Base-by-base conservation (phyloP, 805 yeast species). In the Metschnikowia gelsemii region DNA sequence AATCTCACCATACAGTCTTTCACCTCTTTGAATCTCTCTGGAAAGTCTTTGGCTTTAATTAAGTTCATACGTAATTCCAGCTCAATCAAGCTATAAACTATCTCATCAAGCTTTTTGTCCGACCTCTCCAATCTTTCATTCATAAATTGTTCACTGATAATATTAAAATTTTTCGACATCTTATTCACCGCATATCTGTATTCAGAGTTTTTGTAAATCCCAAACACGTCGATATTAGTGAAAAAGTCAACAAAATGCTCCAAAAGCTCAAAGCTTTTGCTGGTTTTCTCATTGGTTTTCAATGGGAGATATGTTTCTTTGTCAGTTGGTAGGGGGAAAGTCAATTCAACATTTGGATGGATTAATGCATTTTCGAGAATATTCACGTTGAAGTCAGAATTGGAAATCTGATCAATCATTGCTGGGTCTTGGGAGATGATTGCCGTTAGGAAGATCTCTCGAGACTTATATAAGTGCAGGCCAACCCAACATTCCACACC, bases 281-380 rank as follows among this genome's bases (percentile, higher is more conserved):
- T 40, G 4, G 58, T 50, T 21, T 60, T 56, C 25, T 58, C 60
- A 49, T 67, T 67, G 11, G 57, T 63, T 6, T 57, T 58, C 9
- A 64, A 38, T 12, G 55, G 48, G 19, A 67, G 52, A 33, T 57
- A 58, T 2, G 66, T 54, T 8, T 60, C 64, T 27, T 57, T 46
- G 46, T 66, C 71, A 9, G 58, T 57, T 5, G 75, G 74, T 16
- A 69, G 54, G 1, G 75, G 75, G 43, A 68, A 66, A 8, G 63
- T 47, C 8, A 68, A 55, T 4, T 55, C 61, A 20, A 70, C 55
- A 32, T 54, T 54, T 14, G 73, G 73, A 2, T 48, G 28, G 1
- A 47, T 35, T 13, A 59, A 52, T 0, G 68, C 63, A 50, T 64
- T 58, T 8, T 66, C 66, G 25, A 69, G 57, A 37, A 70, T 57